A percentile compares a stretch with the other conserved stretches of the same genome.
Evolutionary conservation across 2,329 filamentous ascomycete species (phyloP).

Genomic region (Beauveria pseudobassiana): DNA sequence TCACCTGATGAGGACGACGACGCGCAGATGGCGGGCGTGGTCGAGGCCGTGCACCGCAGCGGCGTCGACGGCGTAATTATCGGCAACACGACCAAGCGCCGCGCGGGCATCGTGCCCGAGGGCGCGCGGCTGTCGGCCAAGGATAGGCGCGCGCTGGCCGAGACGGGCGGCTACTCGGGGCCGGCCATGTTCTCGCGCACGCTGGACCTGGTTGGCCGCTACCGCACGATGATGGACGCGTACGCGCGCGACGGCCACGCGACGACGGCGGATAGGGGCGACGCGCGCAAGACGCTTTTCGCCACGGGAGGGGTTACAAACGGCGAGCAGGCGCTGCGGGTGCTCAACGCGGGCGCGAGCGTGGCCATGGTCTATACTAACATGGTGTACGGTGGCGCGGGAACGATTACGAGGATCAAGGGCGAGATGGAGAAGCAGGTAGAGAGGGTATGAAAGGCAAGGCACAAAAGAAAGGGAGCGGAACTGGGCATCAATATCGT

Average conservation of each 20-base stretch:
- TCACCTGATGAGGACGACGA: constrained; percentile 89
- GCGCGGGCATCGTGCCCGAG: constrained; percentile 61
- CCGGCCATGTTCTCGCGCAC: constrained; percentile 82
- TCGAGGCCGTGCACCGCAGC: constrained; percentile 71
- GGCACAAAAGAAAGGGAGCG: neutral
- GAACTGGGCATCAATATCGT: neutral
- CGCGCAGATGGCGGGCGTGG: constrained; percentile 79
- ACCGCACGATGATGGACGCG: constrained; percentile 61
- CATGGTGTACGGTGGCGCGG: constrained; percentile 56
- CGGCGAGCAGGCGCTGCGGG: constrained; percentile 72
- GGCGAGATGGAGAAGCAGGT: constrained; percentile 47
- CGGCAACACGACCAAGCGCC: constrained; percentile 88
- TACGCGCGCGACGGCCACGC: constrained; percentile 25
- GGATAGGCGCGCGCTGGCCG: constrained; percentile 61
- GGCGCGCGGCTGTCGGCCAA: constrained; percentile 55
- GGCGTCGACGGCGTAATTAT: constrained; percentile 95
- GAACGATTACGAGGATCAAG: constrained; percentile 59
- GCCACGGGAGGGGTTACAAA: constrained; percentile 89
- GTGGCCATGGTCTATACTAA: constrained; percentile 89
- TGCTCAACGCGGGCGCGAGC: constrained; percentile 82
- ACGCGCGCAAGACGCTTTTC: constrained; percentile 71
- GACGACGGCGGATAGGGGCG: constrained; percentile 25
- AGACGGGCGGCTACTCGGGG: constrained; percentile 85
- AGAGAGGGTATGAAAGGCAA: constrained; percentile 14
- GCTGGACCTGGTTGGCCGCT: constrained; percentile 68